These are phyloP conservation scores for Psilocybe subaeruginosa DNA, from an alignment of 768 basidiomycete species.

Conservation along the genomic window DNA sequence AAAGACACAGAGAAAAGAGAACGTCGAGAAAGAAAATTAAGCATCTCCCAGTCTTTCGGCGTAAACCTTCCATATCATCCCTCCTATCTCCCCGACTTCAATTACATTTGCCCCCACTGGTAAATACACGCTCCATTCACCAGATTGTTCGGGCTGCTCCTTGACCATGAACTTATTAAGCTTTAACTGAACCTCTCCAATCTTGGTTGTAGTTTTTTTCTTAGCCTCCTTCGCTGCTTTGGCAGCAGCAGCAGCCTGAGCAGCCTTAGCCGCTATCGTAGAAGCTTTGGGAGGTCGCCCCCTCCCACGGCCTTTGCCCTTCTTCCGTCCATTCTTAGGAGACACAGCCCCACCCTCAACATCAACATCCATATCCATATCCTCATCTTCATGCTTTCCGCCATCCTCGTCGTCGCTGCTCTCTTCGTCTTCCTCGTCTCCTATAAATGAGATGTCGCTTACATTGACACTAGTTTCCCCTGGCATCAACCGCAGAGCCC, in stretches of 20 bases:
- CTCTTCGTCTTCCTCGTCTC: slow-evolving; percentile 61
- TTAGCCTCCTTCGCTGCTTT: slow-evolving; percentile 30
- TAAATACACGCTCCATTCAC: slow-evolving; percentile 66
- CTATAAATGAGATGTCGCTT: slow-evolving; percentile 54
- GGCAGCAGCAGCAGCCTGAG: slow-evolving; percentile 29
- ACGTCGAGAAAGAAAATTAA: slow-evolving; percentile 4
- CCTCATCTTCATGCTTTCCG: slow-evolving; percentile 42
- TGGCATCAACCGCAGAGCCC: slow-evolving; percentile 65
- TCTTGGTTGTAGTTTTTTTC: slow-evolving; percentile 50
- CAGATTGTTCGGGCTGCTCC: slow-evolving; percentile 45
- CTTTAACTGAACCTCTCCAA: slow-evolving; percentile 64
- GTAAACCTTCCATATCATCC: slow-evolving; percentile 73
- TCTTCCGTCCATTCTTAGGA: slow-evolving; percentile 46
- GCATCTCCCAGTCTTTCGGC: slow-evolving; percentile 45
- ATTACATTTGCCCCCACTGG: slow-evolving; percentile 61
- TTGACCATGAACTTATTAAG: slow-evolving; percentile 59
- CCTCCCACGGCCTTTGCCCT: slow-evolving; percentile 40
- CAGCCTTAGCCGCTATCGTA: slow-evolving; percentile 25
- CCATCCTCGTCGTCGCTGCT: slow-evolving; percentile 55
- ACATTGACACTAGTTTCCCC: slow-evolving; percentile 62
- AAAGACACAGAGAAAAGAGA: neutral
- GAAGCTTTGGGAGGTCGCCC: slow-evolving; percentile 37
- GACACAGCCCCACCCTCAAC: slow-evolving; percentile 32
- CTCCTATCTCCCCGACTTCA: slow-evolving; percentile 75
- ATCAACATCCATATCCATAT: slow-evolving; percentile 48